phyloP scores from a whole-genome alignment of 2,329 filamentous ascomycete genomes.

The Penicillium digitatum region DNA sequence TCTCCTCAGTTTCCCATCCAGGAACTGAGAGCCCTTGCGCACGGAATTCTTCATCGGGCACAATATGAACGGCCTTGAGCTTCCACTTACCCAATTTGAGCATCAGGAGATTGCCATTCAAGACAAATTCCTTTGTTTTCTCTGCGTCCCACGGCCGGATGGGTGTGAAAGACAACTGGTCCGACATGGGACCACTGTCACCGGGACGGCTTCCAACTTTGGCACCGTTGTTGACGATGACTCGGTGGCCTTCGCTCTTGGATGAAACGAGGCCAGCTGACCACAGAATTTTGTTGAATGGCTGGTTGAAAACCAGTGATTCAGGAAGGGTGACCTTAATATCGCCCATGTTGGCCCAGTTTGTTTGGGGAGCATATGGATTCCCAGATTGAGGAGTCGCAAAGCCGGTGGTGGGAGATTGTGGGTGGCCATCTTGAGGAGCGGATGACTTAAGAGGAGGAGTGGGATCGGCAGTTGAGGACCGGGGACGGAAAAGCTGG shows the following conservation, averaged over 20 bases:
- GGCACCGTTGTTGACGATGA: slow-evolving; percentile 49
- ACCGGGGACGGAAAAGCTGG: slow-evolving; percentile 42
- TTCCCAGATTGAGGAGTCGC: slow-evolving; percentile 37
- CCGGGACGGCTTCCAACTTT: slow-evolving; percentile 47
- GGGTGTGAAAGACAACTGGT: slow-evolving; percentile 49
- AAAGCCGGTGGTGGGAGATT: slow-evolving; percentile 25
- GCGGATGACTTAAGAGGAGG: slow-evolving; percentile 25
- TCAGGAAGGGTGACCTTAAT: slow-evolving; percentile 45
- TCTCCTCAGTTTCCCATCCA: slow-evolving; percentile 46
- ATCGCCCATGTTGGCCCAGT: slow-evolving; percentile 37
- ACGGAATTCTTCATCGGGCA: slow-evolving; percentile 53
- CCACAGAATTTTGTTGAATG: slow-evolving; percentile 50
- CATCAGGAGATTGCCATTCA: slow-evolving; percentile 52
- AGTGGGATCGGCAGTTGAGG: slow-evolving; percentile 34
- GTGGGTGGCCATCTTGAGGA: slow-evolving; percentile 15
- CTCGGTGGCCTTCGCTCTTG: slow-evolving; percentile 50
- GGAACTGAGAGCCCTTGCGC: slow-evolving; percentile 46
- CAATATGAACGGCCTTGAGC: slow-evolving; percentile 54
- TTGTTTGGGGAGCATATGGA: slow-evolving; percentile 38
- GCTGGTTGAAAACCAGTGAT: slow-evolving; percentile 48
- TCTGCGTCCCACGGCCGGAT: slow-evolving; percentile 44
- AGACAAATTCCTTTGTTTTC: slow-evolving; percentile 48
- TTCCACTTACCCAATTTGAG: slow-evolving; percentile 59
- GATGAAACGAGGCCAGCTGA: slow-evolving; percentile 51
- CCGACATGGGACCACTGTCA: slow-evolving; percentile 40